Conservation (phyloP, 2,329 filamentous ascomycete species). For the Hirsutella thompsonii region DNA sequence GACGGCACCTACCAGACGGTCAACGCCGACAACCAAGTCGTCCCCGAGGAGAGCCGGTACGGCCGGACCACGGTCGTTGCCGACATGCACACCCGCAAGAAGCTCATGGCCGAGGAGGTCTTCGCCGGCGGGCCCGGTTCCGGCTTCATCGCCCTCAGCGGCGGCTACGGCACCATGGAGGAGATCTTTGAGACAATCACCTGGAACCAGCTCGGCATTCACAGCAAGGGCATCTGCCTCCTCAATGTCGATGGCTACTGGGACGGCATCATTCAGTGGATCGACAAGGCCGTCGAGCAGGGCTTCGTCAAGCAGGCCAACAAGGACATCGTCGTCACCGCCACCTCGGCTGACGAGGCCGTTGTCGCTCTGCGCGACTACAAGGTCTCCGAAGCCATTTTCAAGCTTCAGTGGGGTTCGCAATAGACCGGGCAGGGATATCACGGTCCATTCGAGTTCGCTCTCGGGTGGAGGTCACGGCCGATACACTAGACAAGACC, state of each 20-base stretch:
- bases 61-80: conserved; percentile 78
- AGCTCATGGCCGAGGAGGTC: conserved; percentile 83
- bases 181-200: conserved; percentile 85
- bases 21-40: conserved; percentile 34
- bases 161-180: conserved; percentile 91
- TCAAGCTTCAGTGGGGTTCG: conserved; percentile 70
- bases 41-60: conserved; percentile 55
- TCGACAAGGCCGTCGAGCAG: conserved; percentile 58
- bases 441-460: too few relatives aligned
- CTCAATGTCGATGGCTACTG: conserved; percentile 88
- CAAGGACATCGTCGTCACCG: conserved; percentile 66
- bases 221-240: conserved; percentile 64
- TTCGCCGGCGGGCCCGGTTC: conserved; percentile 67
- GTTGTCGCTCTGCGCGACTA: conserved; percentile 61
- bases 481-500: too few relatives aligned
- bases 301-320: conserved; percentile 67
- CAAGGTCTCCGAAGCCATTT: conserved; percentile 58
- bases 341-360: conserved; percentile 58
- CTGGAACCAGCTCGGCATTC: conserved; percentile 96
- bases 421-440: conserved; percentile 27
- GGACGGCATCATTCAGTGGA: conserved; percentile 75
- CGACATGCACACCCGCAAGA: conserved; percentile 95
- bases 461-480: too few relatives aligned
- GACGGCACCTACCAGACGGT: conserved; percentile 39
- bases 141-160: conserved; percentile 79